phyloP scores from a whole-genome alignment of 2,329 filamentous ascomycete genomes.

The Malbranchea cinnamomea region DNA sequence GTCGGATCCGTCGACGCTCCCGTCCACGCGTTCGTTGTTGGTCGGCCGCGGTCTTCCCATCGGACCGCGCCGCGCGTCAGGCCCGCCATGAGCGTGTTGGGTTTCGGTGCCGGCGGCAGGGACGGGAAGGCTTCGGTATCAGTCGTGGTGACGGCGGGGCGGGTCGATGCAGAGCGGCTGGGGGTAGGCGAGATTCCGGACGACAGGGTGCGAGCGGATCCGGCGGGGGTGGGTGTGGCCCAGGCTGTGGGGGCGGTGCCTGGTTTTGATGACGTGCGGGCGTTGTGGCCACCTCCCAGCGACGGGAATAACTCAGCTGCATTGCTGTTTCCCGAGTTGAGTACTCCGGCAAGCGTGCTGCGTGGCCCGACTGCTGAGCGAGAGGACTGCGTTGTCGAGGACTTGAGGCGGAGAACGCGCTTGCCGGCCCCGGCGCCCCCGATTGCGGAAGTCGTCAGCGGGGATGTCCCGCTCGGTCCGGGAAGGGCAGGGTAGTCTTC shows the following conservation, averaged over 20 bases:
- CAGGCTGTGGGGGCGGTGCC: too few relatives aligned
- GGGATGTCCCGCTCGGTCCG: slow-evolving; percentile 53
- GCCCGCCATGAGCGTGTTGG: slow-evolving; percentile 38
- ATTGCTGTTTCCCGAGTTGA: slow-evolving; percentile 14
- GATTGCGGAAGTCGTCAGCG: slow-evolving; percentile 32
- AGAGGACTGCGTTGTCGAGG: slow-evolving; percentile 52
- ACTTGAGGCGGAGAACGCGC: slow-evolving; percentile 52
- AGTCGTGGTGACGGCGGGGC: slow-evolving; percentile 16
- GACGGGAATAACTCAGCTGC: slow-evolving; percentile 31
- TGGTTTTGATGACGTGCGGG: slow-evolving; percentile 12
- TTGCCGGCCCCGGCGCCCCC: slow-evolving; percentile 46
- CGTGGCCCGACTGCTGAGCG: slow-evolving; percentile 47
- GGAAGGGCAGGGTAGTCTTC: slow-evolving; percentile 89
- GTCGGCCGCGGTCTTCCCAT: slow-evolving; percentile 27
- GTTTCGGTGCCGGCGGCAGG: slow-evolving; percentile 62
- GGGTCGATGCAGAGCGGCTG: slow-evolving; percentile 16
- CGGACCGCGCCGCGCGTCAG: slow-evolving; percentile 32
- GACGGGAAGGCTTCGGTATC: slow-evolving; percentile 60
- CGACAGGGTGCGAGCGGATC: slow-evolving; percentile 12
- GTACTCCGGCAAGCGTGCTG: slow-evolving; percentile 30
- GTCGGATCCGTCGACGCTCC: slow-evolving; percentile 12
- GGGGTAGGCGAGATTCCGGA: slow-evolving; percentile 13
- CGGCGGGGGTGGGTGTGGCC: slow-evolving; percentile 13
- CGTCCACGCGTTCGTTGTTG: slow-evolving; percentile 25
- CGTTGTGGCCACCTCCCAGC: slow-evolving; percentile 20